phyloP scores from a whole-genome alignment of 2,329 filamentous ascomycete species.

The Magnaporthales sp. region DNA sequence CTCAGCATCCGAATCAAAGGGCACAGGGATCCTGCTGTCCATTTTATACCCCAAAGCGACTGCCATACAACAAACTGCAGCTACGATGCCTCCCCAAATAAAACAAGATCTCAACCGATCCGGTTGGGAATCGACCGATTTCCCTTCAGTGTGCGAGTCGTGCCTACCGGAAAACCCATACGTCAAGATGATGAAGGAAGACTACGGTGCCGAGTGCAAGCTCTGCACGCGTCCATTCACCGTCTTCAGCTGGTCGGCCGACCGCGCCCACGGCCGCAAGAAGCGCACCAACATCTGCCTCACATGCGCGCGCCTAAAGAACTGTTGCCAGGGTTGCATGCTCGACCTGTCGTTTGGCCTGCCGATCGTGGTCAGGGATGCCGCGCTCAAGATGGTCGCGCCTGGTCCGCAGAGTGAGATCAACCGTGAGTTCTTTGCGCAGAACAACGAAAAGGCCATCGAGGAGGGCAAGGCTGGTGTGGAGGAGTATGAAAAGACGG shows the following conservation, averaged over 20 bases:
- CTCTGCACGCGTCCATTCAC: slow-evolving; percentile 92
- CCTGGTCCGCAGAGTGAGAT: slow-evolving; percentile 87
- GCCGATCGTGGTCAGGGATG: slow-evolving; percentile 90
- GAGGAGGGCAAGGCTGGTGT: slow-evolving; percentile 69
- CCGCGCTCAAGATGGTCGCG: slow-evolving; percentile 94
- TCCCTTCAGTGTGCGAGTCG: slow-evolving; percentile 82
- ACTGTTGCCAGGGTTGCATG: slow-evolving; percentile 99
- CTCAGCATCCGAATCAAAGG: not conserved
- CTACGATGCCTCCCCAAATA: slow-evolving; percentile 74
- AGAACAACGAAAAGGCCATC: slow-evolving; percentile 92
- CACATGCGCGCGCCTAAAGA: slow-evolving; percentile 93
- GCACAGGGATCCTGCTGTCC: not conserved
- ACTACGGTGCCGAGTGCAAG: slow-evolving; percentile 82
- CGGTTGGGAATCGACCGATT: slow-evolving; percentile 91
- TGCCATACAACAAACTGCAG: slow-evolving; percentile 11
- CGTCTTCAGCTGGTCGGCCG: slow-evolving; percentile 88
- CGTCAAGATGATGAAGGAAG: slow-evolving; percentile 98
- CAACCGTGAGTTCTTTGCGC: slow-evolving; percentile 95
- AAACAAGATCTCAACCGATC: slow-evolving; percentile 94
- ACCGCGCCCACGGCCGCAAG: slow-evolving; percentile 77
- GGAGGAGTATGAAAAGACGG: slow-evolving; percentile 1
- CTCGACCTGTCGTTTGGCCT: slow-evolving; percentile 93
- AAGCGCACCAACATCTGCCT: slow-evolving; percentile 94
- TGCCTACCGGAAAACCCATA: slow-evolving; percentile 96
- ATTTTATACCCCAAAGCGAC: not conserved